These are phyloP conservation scores for Ustilago cynodontis DNA, from an alignment of 1,284 basidiomycete species.

Conservation along the genomic window DNA sequence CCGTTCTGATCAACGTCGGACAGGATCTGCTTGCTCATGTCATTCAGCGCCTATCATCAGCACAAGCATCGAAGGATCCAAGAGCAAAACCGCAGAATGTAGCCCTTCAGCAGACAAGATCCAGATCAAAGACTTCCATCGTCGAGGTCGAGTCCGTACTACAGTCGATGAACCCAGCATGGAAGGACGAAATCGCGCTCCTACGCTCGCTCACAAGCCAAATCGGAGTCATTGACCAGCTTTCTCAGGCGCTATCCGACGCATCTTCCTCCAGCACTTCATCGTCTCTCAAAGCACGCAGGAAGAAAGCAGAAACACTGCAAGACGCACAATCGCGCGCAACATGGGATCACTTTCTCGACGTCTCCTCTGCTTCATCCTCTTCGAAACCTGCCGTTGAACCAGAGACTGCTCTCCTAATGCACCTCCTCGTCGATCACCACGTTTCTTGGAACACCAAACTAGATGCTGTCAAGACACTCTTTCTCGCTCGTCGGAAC, in stretches of 20 bases:
- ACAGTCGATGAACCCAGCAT: slow-evolving; percentile 44
- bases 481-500: slow-evolving; percentile 36
- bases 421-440: slow-evolving; percentile 37
- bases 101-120: slow-evolving; percentile 8
- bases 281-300: neutral
- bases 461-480: slow-evolving; percentile 43
- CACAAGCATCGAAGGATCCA: slow-evolving; percentile 22
- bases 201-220: slow-evolving; percentile 40
- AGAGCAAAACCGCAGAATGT: slow-evolving; percentile 14
- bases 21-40: slow-evolving; percentile 33
- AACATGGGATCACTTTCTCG: slow-evolving; percentile 45
- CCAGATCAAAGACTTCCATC: slow-evolving; percentile 14
- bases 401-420: slow-evolving; percentile 43
- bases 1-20: slow-evolving; percentile 44
- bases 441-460: slow-evolving; percentile 35
- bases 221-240: slow-evolving; percentile 39
- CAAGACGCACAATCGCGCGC: slow-evolving; percentile 36
- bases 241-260: slow-evolving; percentile 21
- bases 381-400: slow-evolving; percentile 25
- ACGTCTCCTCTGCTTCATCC: slow-evolving; percentile 17
- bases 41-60: slow-evolving; percentile 17
- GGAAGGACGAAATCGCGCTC: slow-evolving; percentile 51
- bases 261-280: neutral
- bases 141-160: slow-evolving; percentile 31
- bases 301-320: slow-evolving; percentile 32